Percentiles rank a stretch among this genome's conserved stretches.
phyloP scores from a whole-genome alignment of 2,329 filamentous ascomycete genomes.

The Colletotrichum spinosum region DNA sequence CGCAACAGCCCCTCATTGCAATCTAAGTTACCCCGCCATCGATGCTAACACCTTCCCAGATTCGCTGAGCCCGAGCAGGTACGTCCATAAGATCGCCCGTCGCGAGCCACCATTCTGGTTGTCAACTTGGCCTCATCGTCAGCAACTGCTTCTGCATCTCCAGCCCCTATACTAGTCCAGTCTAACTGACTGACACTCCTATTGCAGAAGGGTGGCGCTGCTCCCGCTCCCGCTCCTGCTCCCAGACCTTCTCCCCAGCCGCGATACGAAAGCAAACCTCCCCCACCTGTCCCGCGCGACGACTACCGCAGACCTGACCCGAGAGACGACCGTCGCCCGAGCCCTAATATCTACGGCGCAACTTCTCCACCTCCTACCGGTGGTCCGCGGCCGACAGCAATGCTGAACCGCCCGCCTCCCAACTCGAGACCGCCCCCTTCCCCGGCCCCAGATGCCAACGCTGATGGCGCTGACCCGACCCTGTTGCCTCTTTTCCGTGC shows the following conservation, averaged over 20 bases:
- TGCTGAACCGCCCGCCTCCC: constrained; percentile 64
- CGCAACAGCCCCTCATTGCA: constrained; percentile 31
- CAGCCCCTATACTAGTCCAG: neutral
- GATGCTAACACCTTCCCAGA: constrained; percentile 53
- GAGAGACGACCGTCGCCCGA: constrained; percentile 41
- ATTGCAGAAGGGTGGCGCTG: constrained; percentile 39
- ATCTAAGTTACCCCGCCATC: constrained; percentile 32
- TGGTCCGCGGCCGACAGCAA: constrained; percentile 53
- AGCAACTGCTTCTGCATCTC: constrained; percentile 38
- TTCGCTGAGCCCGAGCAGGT: constrained; percentile 83
- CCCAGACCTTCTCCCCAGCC: constrained; percentile 40
- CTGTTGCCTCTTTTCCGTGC: constrained; percentile 89
- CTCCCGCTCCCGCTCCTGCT: constrained; percentile 29
- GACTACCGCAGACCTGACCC: constrained; percentile 43
- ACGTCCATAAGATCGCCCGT: constrained; percentile 41
- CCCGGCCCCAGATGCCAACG: constrained; percentile 63
- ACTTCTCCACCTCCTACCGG: constrained; percentile 64
- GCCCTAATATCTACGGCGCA: constrained; percentile 52
- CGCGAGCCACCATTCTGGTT: constrained; percentile 16
- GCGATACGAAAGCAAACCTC: constrained; percentile 63
- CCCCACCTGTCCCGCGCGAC: constrained; percentile 52
- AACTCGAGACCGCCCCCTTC: constrained; percentile 74
- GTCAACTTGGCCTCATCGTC: constrained; percentile 15
- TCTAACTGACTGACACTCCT: constrained; percentile 23
- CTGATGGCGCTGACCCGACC: constrained; percentile 71